Conservation (phyloP, 2,329 filamentous ascomycete species). For the Clonostachys rhizophaga region DNA sequence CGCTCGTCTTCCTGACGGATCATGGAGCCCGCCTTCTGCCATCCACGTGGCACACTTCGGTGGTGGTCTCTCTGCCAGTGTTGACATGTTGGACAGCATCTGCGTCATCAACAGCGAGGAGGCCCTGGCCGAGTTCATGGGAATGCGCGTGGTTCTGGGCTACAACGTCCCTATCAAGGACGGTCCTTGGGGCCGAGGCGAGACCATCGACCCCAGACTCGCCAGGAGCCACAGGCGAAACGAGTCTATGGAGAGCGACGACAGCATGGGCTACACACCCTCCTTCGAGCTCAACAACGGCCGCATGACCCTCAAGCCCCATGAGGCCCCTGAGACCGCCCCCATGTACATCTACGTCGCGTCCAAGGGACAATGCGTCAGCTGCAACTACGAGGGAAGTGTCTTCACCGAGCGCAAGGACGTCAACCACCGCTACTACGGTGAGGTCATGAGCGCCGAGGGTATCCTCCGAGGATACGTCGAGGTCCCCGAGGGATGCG, state of each 20-base stretch:
- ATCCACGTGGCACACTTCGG: slow-evolving; percentile 79
- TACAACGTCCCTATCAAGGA: slow-evolving; percentile 75
- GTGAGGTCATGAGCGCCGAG: slow-evolving; percentile 44
- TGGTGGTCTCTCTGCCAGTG: slow-evolving; percentile 73
- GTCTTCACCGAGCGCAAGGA: slow-evolving; percentile 82
- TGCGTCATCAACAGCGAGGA: slow-evolving; percentile 77
- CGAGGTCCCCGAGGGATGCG: slow-evolving; percentile 9
- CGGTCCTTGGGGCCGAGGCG: slow-evolving; percentile 65
- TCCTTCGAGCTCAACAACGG: not conserved
- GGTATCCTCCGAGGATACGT: slow-evolving; percentile 41
- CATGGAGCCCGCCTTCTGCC: slow-evolving; percentile 77
- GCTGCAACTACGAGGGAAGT: slow-evolving; percentile 82
- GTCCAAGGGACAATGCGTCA: slow-evolving; percentile 82
- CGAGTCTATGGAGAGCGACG: slow-evolving; percentile 17
- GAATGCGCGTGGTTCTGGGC: slow-evolving; percentile 70
- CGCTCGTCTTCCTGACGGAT: slow-evolving; percentile 56
- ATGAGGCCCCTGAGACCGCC: not conserved
- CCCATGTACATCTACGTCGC: slow-evolving; percentile 72
- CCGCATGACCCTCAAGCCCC: not conserved
- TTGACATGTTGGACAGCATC: slow-evolving; percentile 88
- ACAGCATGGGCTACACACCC: slow-evolving; percentile 12
- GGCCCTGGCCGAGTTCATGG: slow-evolving; percentile 73
- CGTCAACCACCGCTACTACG: slow-evolving; percentile 85
- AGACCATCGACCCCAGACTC: slow-evolving; percentile 52
- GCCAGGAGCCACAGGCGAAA: slow-evolving; percentile 15